Evolutionary conservation across 1,284 basidiomycete genomes (phyloP).

Genomic region (Rhodotorula sp.): DNA sequence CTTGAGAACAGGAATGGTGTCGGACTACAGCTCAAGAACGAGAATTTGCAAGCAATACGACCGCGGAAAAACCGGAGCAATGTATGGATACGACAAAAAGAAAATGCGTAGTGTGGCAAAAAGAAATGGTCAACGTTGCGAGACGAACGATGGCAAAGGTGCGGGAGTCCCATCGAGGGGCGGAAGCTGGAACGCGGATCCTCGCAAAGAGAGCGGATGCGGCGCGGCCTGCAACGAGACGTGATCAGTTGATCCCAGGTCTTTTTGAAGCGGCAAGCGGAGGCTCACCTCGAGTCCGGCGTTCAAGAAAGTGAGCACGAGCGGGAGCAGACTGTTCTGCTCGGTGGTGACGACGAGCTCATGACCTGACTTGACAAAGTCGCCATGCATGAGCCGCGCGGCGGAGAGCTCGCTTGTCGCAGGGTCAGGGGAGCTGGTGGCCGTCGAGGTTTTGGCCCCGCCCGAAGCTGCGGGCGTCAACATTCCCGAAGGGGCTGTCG

Average conservation of each 20-base stretch:
- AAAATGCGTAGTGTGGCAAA: neutral
- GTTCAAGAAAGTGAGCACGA: conserved; percentile 31
- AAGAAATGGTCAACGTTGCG: neutral
- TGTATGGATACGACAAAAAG: neutral
- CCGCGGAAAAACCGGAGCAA: neutral
- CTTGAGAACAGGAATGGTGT: too few relatives aligned
- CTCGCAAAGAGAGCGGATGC: conserved; percentile 34
- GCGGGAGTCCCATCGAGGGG: conserved; percentile 15
- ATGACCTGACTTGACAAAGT: conserved; percentile 44
- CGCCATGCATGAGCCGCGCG: neutral
- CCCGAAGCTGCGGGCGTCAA: neutral
- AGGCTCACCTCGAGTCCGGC: conserved; percentile 24
- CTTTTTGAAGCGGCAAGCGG: neutral
- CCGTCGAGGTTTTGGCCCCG: neutral
- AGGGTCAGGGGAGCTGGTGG: conserved; percentile 1
- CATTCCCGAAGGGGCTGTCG: neutral
- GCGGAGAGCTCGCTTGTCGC: conserved; percentile 28
- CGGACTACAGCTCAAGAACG: neutral
- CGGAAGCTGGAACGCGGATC: conserved; percentile 39
- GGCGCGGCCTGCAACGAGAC: conserved; percentile 26
- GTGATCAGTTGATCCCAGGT: neutral
- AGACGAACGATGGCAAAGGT: conserved; percentile 3
- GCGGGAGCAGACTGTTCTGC: conserved; percentile 51
- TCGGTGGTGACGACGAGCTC: conserved; percentile 48
- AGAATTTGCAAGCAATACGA: neutral